A percentile compares a stretch with the other conserved stretches of the same genome.
Evolutionary conservation across 495 filamentous ascomycete species (phyloP).

Genomic region (Penicillium diatomitis): DNA sequence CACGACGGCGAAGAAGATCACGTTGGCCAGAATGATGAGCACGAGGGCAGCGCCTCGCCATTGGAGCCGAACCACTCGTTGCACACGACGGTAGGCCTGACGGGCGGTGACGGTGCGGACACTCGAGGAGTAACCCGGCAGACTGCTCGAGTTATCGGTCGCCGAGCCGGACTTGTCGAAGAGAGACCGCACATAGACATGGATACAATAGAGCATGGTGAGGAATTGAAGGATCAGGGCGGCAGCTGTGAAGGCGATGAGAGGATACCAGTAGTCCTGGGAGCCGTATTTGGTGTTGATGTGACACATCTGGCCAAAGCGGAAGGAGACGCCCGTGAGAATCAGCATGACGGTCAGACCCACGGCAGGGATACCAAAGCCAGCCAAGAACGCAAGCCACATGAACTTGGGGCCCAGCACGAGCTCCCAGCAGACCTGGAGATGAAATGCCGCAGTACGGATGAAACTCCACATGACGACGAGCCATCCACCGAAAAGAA

Average conservation of each 20-base stretch:
- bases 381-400: constrained; percentile 68
- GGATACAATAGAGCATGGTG: constrained; percentile 88
- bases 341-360: constrained; percentile 65
- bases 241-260: constrained; percentile 68
- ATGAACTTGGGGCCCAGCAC: constrained; percentile 85
- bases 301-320: constrained; percentile 85
- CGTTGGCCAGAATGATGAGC: constrained; percentile 75
- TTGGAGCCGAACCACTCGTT: constrained; percentile 81
- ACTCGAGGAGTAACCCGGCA: constrained; percentile 73
- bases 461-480: constrained; percentile 84
- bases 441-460: constrained; percentile 81
- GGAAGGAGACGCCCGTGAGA: constrained; percentile 86
- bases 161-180: constrained; percentile 51
- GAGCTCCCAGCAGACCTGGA: constrained; percentile 97
- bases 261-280: constrained; percentile 81
- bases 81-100: constrained; percentile 78
- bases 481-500: constrained; percentile 76
- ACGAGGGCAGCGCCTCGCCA: constrained; percentile 88
- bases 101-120: constrained; percentile 74
- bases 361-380: constrained; percentile 73
- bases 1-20: constrained; percentile 83
- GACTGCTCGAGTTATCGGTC: constrained; percentile 58
- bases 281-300: constrained; percentile 78
- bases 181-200: constrained; percentile 80
- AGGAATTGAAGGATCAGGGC: constrained; percentile 73